phyloP scores from a whole-genome alignment of 1,139 yeast genomes.

The Yamadazyma siamensis region DNA sequence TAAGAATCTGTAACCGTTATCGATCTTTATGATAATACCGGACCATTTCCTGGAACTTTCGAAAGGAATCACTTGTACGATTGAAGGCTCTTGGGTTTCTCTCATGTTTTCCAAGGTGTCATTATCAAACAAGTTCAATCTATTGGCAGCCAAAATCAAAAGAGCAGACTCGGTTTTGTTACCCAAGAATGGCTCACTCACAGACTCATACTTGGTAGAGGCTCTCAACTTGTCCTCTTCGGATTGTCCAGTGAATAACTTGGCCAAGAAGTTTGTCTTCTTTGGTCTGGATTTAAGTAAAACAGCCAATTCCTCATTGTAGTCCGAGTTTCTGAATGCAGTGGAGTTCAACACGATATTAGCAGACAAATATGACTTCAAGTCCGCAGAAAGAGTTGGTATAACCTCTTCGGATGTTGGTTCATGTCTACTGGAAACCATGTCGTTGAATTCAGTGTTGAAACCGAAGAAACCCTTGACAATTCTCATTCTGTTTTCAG shows the following conservation, averaged over 20 bases:
- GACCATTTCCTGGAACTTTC: conserved; percentile 94
- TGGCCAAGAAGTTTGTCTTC: conserved; percentile 21
- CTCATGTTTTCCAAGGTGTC: conserved; percentile 38
- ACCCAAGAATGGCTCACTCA: conserved; percentile 70
- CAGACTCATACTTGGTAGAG: conserved; percentile 13
- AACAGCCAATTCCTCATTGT: conserved; percentile 33
- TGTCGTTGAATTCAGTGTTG: conserved; percentile 42
- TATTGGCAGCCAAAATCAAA: conserved; percentile 60
- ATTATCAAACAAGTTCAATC: conserved; percentile 45
- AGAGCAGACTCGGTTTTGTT: conserved; percentile 94
- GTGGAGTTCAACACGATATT: conserved; percentile 81
- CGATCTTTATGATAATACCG: conserved; percentile 61
- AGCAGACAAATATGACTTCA: conserved; percentile 42
- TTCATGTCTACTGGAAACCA: conserved; percentile 20
- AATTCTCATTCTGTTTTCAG: conserved; percentile 89
- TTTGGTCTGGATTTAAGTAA: conserved; percentile 29
- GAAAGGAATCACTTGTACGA: conserved; percentile 80
- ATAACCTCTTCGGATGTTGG: conserved; percentile 32
- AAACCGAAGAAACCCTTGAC: conserved; percentile 69
- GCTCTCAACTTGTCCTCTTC: conserved; percentile 20
- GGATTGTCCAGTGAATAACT: conserved; percentile 13
- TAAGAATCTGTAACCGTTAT: conserved; percentile 56
- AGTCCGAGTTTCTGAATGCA: conserved; percentile 70
- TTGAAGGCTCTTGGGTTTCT: conserved; percentile 29
- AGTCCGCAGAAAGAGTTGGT: conserved; percentile 24